Conservation (phyloP, 2,329 filamentous ascomycete species). For the Dothiorella sarmentorum region DNA sequence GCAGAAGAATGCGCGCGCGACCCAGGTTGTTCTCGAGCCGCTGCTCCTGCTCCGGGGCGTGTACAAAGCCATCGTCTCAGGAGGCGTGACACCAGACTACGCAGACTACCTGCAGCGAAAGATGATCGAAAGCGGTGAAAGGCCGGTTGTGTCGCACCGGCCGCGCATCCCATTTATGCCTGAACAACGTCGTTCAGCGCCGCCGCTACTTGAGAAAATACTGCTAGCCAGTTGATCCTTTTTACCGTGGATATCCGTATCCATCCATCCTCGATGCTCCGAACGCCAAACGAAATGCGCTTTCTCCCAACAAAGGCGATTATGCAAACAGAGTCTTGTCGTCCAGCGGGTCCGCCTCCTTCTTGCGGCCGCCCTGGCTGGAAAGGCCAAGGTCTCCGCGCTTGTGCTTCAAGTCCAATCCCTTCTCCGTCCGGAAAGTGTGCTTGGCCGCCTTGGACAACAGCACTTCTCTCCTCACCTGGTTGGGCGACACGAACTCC, state of each 20-base stretch:
- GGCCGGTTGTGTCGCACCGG: conserved; percentile 4
- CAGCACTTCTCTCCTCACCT: conserved; percentile 78
- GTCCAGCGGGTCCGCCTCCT: conserved; percentile 68
- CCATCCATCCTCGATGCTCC: conserved; percentile 13
- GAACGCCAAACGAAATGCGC: conserved; percentile 16
- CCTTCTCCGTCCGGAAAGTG: conserved; percentile 70
- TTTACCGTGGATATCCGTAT: conserved; percentile 17
- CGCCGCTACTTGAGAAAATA: conserved; percentile 17
- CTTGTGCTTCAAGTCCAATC: conserved; percentile 69
- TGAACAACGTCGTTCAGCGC: conserved; percentile 12
- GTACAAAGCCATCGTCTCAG: conserved; percentile 35
- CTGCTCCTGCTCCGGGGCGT: conserved; percentile 38
- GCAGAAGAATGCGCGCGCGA: conserved; percentile 34
- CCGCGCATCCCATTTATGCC: conserved; percentile 13
- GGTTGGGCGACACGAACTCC: conserved; percentile 94
- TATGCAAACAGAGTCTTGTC: conserved; percentile 73
- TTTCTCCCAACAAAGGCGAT: conserved; percentile 22
- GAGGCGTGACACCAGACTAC: conserved; percentile 38
- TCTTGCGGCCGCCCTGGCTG: conserved; percentile 60
- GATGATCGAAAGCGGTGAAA: conserved; percentile 27
- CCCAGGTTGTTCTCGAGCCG: conserved; percentile 43
- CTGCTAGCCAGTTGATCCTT: conserved; percentile 17
- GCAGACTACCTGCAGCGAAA: conserved; percentile 31
- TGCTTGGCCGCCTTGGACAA: conserved; percentile 73
- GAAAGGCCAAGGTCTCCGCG: conserved; percentile 73